Evolutionary conservation across 2,329 filamentous ascomycete species (phyloP).

Genomic region (Alternaria sp.): DNA sequence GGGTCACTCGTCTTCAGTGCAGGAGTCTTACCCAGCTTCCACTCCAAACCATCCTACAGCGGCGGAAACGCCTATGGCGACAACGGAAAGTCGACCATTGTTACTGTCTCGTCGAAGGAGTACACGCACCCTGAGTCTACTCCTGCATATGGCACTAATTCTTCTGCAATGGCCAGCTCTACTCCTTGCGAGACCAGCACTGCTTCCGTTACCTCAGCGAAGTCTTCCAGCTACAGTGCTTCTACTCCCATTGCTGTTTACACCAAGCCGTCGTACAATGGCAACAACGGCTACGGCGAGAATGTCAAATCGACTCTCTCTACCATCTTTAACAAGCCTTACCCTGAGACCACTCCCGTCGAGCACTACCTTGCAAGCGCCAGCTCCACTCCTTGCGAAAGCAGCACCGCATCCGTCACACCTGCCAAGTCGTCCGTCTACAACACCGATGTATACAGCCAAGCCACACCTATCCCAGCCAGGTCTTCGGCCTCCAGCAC

Average conservation of each 20-base stretch:
- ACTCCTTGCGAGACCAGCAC: slow-evolving; percentile 17
- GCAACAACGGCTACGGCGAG: slow-evolving; percentile 5
- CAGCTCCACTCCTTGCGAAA: slow-evolving; percentile 12
- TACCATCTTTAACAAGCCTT: slow-evolving; percentile 8
- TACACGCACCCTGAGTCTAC: slow-evolving; percentile 4
- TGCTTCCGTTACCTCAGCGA: slow-evolving; percentile 1
- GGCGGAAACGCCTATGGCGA: slow-evolving; percentile 9
- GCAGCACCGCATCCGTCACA: slow-evolving; percentile 4
- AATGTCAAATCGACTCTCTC: slow-evolving; percentile 8
- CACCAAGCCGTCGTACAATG: slow-evolving; percentile 14
- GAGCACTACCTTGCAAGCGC: slow-evolving; percentile 5
- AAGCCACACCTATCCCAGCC: slow-evolving; percentile 4
- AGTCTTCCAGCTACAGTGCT: slow-evolving; percentile 6
- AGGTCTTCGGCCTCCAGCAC: slow-evolving; percentile 6
- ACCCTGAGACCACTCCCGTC: slow-evolving; percentile 1
- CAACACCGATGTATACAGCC: slow-evolving; percentile 2
- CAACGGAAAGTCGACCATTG: slow-evolving; percentile 5
- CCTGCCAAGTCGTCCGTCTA: slow-evolving; percentile 7
- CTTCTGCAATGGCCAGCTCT: slow-evolving; percentile 1
- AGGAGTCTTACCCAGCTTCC: slow-evolving; percentile 4
- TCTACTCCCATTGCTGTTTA: slow-evolving; percentile 8
- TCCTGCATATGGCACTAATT: slow-evolving; percentile 1
- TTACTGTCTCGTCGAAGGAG: slow-evolving; percentile 8
- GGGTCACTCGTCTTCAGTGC: slow-evolving; percentile 2
- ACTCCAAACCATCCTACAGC: slow-evolving; percentile 13